These are phyloP conservation scores for Penicillium sp. DNA, from an alignment of 2,329 filamentous ascomycete genomes.

Conservation along the genomic window DNA sequence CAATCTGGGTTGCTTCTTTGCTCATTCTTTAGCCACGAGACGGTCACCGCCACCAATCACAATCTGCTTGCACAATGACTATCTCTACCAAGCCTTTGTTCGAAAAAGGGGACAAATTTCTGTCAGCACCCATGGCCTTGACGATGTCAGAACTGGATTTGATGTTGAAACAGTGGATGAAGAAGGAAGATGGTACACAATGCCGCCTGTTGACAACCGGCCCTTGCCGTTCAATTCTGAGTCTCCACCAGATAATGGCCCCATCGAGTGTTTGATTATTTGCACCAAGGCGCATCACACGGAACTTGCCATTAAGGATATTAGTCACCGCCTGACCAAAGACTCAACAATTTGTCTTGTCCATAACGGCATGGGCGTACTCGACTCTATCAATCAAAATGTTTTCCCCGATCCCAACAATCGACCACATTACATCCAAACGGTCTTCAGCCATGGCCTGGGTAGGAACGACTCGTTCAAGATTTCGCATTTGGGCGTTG, in stretches of 20 bases:
- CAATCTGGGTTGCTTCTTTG: constrained; percentile 76
- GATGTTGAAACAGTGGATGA: constrained; percentile 42
- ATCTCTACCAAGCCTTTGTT: constrained; percentile 37
- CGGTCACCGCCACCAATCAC: constrained; percentile 69
- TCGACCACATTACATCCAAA: constrained; percentile 74
- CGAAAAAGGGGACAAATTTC: constrained; percentile 33
- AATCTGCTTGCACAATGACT: constrained; percentile 66
- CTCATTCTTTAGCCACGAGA: constrained; percentile 65
- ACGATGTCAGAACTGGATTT: constrained; percentile 44
- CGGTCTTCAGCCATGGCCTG: constrained; percentile 61
- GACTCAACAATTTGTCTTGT: constrained; percentile 72
- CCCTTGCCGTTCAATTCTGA: background rate
- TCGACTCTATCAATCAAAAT: constrained; percentile 71
- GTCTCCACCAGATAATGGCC: constrained; percentile 39
- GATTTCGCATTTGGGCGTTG: constrained; percentile 57
- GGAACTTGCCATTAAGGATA: constrained; percentile 61
- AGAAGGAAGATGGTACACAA: constrained; percentile 34
- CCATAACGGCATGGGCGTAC: constrained; percentile 77
- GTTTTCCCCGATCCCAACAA: constrained; percentile 65
- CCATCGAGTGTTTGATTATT: constrained; percentile 72
- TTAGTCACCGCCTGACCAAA: constrained; percentile 65
- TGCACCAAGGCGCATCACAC: constrained; percentile 72
- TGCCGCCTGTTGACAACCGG: constrained; percentile 24
- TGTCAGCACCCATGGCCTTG: constrained; percentile 40
- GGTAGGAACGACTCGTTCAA: constrained; percentile 51